Evolutionary conservation across 768 basidiomycete species (phyloP), one percentile per base, ranked within the genome.

Genomic region (Boletellus ananas): DNA sequence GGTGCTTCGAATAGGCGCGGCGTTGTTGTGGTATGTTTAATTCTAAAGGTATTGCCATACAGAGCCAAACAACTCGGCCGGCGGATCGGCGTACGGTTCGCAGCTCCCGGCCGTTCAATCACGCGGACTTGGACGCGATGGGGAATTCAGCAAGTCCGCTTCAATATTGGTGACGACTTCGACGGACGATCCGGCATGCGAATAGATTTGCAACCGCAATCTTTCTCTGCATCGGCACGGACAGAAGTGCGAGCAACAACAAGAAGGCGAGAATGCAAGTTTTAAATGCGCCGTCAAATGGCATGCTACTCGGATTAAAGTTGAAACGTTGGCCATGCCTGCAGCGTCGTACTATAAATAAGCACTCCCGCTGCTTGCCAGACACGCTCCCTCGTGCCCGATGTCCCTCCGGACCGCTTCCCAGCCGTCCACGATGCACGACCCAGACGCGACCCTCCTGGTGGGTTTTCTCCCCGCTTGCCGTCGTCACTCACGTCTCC

Each of bases 21-120:
- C 58, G 64, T 68, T 66, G 56, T 66, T 66, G 63, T 62, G 36
- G 31, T 51, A 14, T 67, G 53, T 66, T 68, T 43, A 20, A 57
- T 64, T 60, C 25, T 13, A 47, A 66, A 34, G 67, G 34, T 37
- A 29, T 53, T 61, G 57, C 52, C 52, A 59, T 37, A 64, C 51
- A 54, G 29, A 10, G 13, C 12, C 55, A 64, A 60, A 64, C 13
- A 50, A 36, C 3, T 4, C 33, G 46, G 31, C 34, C n/a, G 21
- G 21, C 9, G 10, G 29, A 35, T 25, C 43, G 34, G 44, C 34
- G 23, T 23, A 34, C 34, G 40, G n/a, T 9, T 29, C 29, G 29
- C 1, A 29, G 29, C 23, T 29, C 29, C 9, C 29, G 43, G 31
- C 29, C 9, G 2, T n/a, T 17, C 10, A 17, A 31, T 5, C 8